Conservation (phyloP, 192 early-diverging fungal genomes). For the Chytriomyces confervae region DNA sequence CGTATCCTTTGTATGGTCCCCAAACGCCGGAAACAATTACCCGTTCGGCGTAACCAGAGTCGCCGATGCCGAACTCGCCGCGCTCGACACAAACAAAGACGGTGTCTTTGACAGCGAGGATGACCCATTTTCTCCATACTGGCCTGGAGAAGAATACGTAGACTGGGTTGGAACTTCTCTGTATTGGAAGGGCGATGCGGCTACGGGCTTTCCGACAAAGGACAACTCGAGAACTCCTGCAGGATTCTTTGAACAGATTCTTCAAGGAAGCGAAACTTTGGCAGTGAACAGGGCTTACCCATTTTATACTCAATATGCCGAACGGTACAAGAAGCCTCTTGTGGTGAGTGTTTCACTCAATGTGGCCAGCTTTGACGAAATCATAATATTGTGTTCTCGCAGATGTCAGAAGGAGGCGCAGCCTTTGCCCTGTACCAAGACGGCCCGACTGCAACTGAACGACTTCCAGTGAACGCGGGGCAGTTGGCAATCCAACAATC, state of each 20-base stretch:
- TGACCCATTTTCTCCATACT: slow-evolving; percentile 58
- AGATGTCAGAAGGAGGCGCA: slow-evolving; percentile 28
- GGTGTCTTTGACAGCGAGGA: slow-evolving; percentile 40
- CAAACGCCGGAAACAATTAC: slow-evolving; percentile 43
- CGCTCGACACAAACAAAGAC: slow-evolving; percentile 56
- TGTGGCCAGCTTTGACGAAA: neutral
- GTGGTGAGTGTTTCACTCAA: neutral
- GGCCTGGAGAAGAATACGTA: slow-evolving; percentile 49
- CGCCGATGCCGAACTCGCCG: slow-evolving; percentile 32
- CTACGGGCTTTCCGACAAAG: neutral
- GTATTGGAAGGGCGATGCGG: slow-evolving; percentile 27
- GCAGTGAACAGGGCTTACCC: slow-evolving; percentile 9
- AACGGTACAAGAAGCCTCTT: neutral
- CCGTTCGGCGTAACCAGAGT: slow-evolving; percentile 34
- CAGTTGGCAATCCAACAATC: slow-evolving; percentile 10
- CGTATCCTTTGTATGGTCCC: slow-evolving; percentile 50
- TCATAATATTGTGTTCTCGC: neutral
- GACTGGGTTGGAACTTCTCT: slow-evolving; percentile 35
- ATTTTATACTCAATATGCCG: slow-evolving; percentile 20
- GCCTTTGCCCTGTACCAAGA: slow-evolving; percentile 21
- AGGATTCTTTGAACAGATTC: neutral
- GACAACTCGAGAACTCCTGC: slow-evolving; percentile 8
- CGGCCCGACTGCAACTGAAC: neutral
- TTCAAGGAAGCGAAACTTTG: slow-evolving; percentile 5
- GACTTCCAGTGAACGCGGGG: slow-evolving; percentile 7